Evolutionary conservation across 2,329 filamentous ascomycete genomes (phyloP), one percentile per base, ranked within the genome.

Genomic region (Curvularia hawaiiensis): DNA sequence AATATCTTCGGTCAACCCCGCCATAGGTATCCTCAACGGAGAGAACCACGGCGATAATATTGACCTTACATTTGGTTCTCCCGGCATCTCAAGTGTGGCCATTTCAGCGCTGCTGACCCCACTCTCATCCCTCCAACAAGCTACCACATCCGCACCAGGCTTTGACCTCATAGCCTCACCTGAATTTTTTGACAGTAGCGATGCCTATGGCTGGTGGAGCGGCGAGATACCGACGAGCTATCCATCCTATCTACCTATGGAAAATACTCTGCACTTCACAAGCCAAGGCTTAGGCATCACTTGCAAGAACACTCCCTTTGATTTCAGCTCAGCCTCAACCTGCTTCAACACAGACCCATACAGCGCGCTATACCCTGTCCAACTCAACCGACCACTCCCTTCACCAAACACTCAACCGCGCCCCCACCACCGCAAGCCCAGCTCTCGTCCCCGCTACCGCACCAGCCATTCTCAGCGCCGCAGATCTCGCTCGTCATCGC

Each of bases 21-120:
- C 66, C 10, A 67, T 75, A 26, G 67, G 67, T 3, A 57, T 59
- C 1, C 63, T 60, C 20, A 64, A 64, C 43, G 47, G 54, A n/a
- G 63, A 51, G 11, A 50, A 33, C 50, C 56, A 70, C 40, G 44
- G 63, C 11, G 16, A 24, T 4, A 67, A 62, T 41, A 62, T 63
- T 33, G 58, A 60, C 46, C 24, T 67, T 40, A 31, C 60, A 28
- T 66, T 59, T 47, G 56, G 60, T 33, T 59, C 67, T 30, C 59
- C 58, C 24, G 58, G 63, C 22, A 56, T 59, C 12, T 66, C 60
- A 40, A 66, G 62, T 54, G 65, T 62, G 57, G 68, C 69, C 63
- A 70, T 75, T 50, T 73, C 73, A 71, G 74, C 75, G 67, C 73
- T 73, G 61, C 70, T 73, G 49, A 76, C 73, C 49, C 75, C 73